Conservation (phyloP, 2,329 filamentous ascomycete genomes). For the Fusarium sp. region DNA sequence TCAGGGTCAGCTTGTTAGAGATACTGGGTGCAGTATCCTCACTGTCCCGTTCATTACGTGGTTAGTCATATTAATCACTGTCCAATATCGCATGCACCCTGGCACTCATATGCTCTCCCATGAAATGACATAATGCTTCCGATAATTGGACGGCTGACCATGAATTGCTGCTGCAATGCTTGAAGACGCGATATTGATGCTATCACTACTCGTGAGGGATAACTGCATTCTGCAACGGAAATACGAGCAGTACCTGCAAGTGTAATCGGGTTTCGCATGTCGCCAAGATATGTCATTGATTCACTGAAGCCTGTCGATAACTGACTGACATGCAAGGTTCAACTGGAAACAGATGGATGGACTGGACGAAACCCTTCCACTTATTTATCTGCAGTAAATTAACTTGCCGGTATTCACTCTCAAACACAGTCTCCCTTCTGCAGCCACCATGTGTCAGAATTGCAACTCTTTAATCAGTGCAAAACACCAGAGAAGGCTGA, state of each 20-base stretch:
- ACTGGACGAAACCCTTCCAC: background rate
- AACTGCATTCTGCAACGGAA: background rate
- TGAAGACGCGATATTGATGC: background rate
- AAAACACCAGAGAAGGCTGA: constrained; percentile 1
- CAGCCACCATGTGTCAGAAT: constrained; percentile 30
- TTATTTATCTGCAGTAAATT: constrained; percentile 5
- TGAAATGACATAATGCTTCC: constrained; percentile 6
- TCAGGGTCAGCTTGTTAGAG: background rate
- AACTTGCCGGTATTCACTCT: background rate
- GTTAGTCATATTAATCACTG: constrained; percentile 27
- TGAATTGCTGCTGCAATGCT: background rate
- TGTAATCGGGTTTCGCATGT: background rate
- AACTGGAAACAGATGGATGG: constrained; percentile 14
- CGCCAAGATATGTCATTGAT: constrained; percentile 14
- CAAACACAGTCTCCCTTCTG: background rate
- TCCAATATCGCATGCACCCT: constrained; percentile 14
- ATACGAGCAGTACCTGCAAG: background rate
- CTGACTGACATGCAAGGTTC: constrained; percentile 6
- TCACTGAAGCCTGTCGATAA: constrained; percentile 9
- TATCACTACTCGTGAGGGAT: background rate
- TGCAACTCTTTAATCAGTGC: constrained; percentile 23
- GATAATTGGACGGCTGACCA: background rate
- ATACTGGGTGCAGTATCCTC: background rate
- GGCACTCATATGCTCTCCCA: background rate
- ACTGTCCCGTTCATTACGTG: constrained; percentile 12